Conservation (phyloP, 2,329 filamentous ascomycete genomes). For the Talaromyces sp. region DNA sequence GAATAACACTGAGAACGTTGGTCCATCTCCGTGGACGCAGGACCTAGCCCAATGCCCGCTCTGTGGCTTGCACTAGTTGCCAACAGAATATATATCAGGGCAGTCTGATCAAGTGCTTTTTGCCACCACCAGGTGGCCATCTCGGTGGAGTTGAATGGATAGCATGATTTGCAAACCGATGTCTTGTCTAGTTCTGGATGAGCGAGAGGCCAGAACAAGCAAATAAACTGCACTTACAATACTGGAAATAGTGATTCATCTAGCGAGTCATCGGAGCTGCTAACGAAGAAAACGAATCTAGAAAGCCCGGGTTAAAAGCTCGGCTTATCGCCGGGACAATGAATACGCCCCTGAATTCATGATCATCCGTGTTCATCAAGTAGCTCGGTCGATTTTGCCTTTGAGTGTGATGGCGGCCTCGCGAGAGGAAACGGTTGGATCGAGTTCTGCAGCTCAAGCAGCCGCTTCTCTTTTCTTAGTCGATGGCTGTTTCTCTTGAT, state of each 20-base stretch:
- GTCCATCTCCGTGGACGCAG: neutral
- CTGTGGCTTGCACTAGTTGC: neutral
- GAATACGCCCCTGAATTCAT: neutral
- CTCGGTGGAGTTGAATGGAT: neutral
- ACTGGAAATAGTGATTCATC: neutral
- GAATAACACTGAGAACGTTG: neutral
- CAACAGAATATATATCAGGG: neutral
- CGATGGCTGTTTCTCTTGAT: neutral
- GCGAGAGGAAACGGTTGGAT: neutral
- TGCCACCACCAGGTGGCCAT: slow-evolving; percentile 4
- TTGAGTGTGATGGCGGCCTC: too few relatives aligned
- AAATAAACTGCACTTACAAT: neutral
- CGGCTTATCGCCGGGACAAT: neutral
- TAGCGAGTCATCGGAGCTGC: neutral
- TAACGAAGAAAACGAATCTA: neutral
- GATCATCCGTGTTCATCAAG: neutral
- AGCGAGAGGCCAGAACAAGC: neutral
- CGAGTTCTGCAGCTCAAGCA: neutral
- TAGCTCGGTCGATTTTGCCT: neutral
- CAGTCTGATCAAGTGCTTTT: neutral
- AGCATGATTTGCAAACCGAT: neutral
- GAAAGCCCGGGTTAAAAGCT: neutral
- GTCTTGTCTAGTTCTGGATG: neutral
- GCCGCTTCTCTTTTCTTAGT: neutral
- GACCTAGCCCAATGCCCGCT: neutral